Conservation (phyloP, 345 rosid species). For the Ceriops zippeliana region DNA sequence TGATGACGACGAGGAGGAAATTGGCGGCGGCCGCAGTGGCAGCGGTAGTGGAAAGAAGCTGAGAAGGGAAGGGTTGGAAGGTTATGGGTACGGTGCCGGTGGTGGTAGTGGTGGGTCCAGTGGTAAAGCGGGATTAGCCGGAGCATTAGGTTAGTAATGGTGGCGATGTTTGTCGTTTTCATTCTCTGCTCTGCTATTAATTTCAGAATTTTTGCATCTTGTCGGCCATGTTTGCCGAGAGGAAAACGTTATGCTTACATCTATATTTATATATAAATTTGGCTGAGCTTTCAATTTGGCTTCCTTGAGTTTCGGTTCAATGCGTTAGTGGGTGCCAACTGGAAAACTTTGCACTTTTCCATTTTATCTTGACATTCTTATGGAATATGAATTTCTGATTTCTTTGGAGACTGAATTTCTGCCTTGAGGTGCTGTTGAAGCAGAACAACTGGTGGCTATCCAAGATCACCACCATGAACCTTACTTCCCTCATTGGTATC, state of each 20-base stretch:
- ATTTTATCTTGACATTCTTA: background rate
- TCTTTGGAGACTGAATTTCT: background rate
- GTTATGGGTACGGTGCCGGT: constrained; percentile 41
- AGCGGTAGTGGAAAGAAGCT: constrained; percentile 66
- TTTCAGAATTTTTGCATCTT: too few relatives aligned
- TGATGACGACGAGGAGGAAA: constrained; percentile 43
- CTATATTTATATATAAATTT: too few relatives aligned
- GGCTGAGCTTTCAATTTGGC: too few relatives aligned
- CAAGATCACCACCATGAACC: background rate
- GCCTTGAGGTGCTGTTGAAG: background rate
- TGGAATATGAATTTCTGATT: background rate
- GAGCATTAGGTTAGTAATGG: constrained; percentile 42
- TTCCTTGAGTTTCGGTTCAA: too few relatives aligned
- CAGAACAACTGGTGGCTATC: background rate
- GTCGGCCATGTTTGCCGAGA: too few relatives aligned
- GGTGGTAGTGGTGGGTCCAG: constrained; percentile 34
- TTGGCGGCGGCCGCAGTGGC: constrained; percentile 26
- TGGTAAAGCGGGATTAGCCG: constrained; percentile 52
- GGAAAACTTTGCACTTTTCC: background rate
- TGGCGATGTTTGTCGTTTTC: background rate
- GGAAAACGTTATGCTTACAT: too few relatives aligned
- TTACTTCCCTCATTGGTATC: background rate
- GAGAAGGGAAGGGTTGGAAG: constrained; percentile 68
- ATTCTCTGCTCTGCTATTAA: background rate
- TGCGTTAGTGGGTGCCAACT: too few relatives aligned